Evolutionary conservation across 345 rosid species (phyloP).

Genomic region (Camelina sativa): DNA sequence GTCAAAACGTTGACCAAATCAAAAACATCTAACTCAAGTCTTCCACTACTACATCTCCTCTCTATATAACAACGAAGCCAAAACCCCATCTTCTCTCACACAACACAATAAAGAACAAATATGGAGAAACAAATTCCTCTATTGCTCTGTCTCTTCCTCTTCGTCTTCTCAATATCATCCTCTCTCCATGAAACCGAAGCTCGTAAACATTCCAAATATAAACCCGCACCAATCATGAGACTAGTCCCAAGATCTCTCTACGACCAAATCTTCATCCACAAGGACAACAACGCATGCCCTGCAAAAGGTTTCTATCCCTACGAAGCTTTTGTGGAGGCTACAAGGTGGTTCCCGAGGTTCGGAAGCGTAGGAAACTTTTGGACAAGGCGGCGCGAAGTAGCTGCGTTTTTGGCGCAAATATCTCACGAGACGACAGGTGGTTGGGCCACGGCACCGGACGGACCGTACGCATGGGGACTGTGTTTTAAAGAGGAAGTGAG

Average conservation of each 20-base stretch:
- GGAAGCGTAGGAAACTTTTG: slow-evolving; percentile 49
- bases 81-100: slow-evolving; percentile 21
- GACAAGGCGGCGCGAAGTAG: slow-evolving; percentile 57
- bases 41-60: slow-evolving; percentile 30
- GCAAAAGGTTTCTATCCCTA: slow-evolving; percentile 67
- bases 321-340: slow-evolving; percentile 66
- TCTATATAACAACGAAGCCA: slow-evolving; percentile 31
- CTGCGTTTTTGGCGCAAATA: slow-evolving; percentile 73
- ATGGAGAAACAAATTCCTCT: slow-evolving; percentile 39
- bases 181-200: slow-evolving; percentile 48
- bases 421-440: slow-evolving; percentile 73
- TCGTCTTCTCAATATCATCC: slow-evolving; percentile 35
- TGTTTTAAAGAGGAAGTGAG: slow-evolving; percentile 59
- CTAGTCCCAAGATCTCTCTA: slow-evolving; percentile 50
- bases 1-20: slow-evolving; percentile 40
- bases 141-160: slow-evolving; percentile 38
- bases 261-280: slow-evolving; percentile 57
- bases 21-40: slow-evolving; percentile 33
- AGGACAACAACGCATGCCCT: slow-evolving; percentile 58
- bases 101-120: slow-evolving; percentile 2
- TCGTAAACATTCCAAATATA: slow-evolving; percentile 5
- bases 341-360: slow-evolving; percentile 55
- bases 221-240: slow-evolving; percentile 22
- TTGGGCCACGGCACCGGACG: slow-evolving; percentile 65
- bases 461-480: slow-evolving; percentile 74